Conservation (phyloP, 2,329 filamentous ascomycete genomes). For the Colletotrichum australisinense region DNA sequence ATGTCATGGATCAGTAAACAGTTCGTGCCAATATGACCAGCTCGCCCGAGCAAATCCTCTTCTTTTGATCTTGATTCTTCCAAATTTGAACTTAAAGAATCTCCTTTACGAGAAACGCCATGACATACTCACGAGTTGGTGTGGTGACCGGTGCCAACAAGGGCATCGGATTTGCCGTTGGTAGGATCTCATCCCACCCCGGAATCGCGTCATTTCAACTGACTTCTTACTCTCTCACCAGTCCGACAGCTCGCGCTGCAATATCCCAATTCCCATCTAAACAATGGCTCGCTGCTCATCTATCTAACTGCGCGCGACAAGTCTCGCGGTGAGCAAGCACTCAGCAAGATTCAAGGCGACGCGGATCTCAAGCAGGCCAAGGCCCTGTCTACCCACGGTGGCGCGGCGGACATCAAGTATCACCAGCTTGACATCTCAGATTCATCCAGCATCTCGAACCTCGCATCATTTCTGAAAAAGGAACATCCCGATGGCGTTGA, state of each 20-base stretch:
- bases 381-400: constrained; percentile 52
- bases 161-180: constrained; percentile 42
- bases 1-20: background rate
- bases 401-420: constrained; percentile 58
- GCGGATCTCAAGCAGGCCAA: constrained; percentile 56
- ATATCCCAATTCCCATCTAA: constrained; percentile 60
- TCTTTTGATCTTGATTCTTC: background rate
- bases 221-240: constrained; percentile 35
- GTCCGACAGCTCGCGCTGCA: constrained; percentile 65
- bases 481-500: constrained; percentile 61
- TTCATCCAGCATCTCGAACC: constrained; percentile 53
- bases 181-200: constrained; percentile 9
- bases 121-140: constrained; percentile 52
- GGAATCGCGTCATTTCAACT: background rate
- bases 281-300: constrained; percentile 59
- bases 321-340: constrained; percentile 57
- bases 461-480: constrained; percentile 53
- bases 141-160: constrained; percentile 67
- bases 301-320: constrained; percentile 65
- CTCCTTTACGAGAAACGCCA: constrained; percentile 1
- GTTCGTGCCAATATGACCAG: background rate
- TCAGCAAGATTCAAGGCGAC: constrained; percentile 55
- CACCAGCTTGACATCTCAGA: constrained; percentile 60
- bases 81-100: background rate
- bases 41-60: background rate